These are phyloP conservation scores for Lepiota subincarnata DNA, from an alignment of 768 basidiomycete species.

Conservation along the genomic window DNA sequence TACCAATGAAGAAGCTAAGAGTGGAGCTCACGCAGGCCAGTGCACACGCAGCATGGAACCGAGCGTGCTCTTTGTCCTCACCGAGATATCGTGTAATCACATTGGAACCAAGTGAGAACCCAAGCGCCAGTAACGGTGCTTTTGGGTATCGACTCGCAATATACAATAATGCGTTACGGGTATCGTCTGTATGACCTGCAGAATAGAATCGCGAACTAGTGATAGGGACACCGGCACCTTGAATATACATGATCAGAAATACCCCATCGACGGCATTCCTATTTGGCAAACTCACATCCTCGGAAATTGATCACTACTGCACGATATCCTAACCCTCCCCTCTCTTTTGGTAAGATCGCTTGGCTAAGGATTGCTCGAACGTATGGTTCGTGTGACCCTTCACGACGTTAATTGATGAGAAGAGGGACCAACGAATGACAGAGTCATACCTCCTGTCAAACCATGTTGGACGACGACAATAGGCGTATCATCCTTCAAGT, in stretches of 20 bases:
- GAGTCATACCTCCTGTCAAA: conserved; percentile 42
- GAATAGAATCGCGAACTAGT: conserved; percentile 84
- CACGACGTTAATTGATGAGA: neutral
- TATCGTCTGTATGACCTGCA: conserved; percentile 86
- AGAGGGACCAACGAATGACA: neutral
- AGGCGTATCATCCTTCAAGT: conserved; percentile 38
- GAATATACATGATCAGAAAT: conserved; percentile 15
- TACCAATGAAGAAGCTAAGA: conserved; percentile 7
- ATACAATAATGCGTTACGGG: conserved; percentile 76
- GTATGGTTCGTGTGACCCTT: conserved; percentile 88
- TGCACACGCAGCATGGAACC: conserved; percentile 61
- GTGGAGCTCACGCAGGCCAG: conserved; percentile 64
- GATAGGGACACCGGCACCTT: conserved; percentile 82
- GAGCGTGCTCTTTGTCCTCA: conserved; percentile 66
- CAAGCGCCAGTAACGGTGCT: conserved; percentile 81
- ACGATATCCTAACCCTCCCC: conserved; percentile 89
- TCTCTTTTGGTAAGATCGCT: conserved; percentile 60
- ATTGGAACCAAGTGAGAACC: conserved; percentile 93
- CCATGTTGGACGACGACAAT: conserved; percentile 58
- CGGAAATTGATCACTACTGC: conserved; percentile 90
- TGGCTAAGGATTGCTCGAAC: conserved; percentile 78
- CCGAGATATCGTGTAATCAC: conserved; percentile 87
- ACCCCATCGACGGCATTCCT: neutral
- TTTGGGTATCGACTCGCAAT: conserved; percentile 68
- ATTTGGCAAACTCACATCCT: conserved; percentile 59